Evolutionary conservation across 2,329 filamentous ascomycete genomes (phyloP).

Genomic region (Ceratocystis harringtonii): DNA sequence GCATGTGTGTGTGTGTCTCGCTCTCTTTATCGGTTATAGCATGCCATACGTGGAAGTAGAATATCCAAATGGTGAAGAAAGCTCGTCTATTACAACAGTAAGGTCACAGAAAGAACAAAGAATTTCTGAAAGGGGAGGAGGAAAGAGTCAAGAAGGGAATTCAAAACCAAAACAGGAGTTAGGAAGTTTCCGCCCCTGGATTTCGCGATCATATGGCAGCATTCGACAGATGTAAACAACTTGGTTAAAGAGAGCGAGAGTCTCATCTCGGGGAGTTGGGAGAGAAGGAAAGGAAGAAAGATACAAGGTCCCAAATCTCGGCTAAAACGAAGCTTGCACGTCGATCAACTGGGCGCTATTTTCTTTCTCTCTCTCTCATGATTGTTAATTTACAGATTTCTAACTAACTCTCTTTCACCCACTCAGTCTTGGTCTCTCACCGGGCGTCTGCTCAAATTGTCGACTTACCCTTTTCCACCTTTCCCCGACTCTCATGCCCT

Average conservation of each 20-base stretch:
- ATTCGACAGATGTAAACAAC: background rate
- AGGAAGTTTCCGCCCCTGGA: background rate
- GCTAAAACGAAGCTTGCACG: constrained; percentile 1
- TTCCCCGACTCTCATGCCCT: background rate
- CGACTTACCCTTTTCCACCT: background rate
- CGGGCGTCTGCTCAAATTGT: background rate
- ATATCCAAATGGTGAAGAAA: no score
- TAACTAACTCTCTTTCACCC: background rate
- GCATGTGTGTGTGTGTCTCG: no score
- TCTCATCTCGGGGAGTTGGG: background rate
- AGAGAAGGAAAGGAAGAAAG: background rate
- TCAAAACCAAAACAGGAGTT: background rate
- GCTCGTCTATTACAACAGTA: no score
- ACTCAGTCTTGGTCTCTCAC: background rate
- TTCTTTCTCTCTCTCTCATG: background rate
- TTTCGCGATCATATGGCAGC: background rate
- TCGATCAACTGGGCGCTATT: constrained; percentile 3
- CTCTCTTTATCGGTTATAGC: no score
- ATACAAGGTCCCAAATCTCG: background rate
- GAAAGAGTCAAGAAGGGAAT: background rate
- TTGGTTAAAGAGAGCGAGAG: background rate
- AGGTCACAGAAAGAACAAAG: no score
- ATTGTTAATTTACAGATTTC: background rate
- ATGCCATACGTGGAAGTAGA: no score
- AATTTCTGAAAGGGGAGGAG: background rate